Evolutionary conservation across 208 protist genomes (phyloP).

Genomic region (Trypanosoma cruzi): DNA sequence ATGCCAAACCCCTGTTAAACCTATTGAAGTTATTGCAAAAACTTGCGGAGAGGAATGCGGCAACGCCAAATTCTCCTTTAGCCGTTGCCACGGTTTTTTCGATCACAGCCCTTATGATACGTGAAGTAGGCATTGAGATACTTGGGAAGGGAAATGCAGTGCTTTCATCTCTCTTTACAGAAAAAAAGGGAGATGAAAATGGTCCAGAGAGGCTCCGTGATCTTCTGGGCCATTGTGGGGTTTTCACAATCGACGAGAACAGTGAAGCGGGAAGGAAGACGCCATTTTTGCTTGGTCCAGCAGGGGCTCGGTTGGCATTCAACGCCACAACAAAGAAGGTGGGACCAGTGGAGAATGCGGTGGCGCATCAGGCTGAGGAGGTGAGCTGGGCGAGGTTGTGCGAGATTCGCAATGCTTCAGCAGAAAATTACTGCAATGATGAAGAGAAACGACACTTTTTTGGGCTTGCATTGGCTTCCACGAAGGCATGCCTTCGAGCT

Average conservation of each 20-base stretch:
- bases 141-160: constrained; percentile 16
- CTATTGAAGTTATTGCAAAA: constrained; percentile 15
- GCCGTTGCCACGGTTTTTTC: constrained; percentile 16
- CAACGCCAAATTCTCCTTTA: not conserved
- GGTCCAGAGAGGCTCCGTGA: constrained; percentile 5
- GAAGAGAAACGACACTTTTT: constrained; percentile 22
- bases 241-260: not conserved
- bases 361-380: constrained; percentile 18
- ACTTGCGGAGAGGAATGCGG: constrained; percentile 9
- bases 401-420: not conserved
- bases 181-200: not conserved
- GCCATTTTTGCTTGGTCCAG: constrained; percentile 21
- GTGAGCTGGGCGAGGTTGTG: constrained; percentile 19
- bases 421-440: constrained; percentile 1
- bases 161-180: not conserved
- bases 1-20: constrained; percentile 21
- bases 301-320: constrained; percentile 12
- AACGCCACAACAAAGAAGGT: constrained; percentile 14
- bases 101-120: constrained; percentile 19
- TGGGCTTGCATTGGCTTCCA: not conserved
- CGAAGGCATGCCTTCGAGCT: not conserved
- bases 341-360: constrained; percentile 5
- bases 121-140: constrained; percentile 33
- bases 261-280: not conserved
- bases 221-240: constrained; percentile 9